A percentile compares a stretch with the other conserved stretches of the same genome.
phyloP scores from a whole-genome alignment of 257 asterid species.

The Prunella vulgaris region DNA sequence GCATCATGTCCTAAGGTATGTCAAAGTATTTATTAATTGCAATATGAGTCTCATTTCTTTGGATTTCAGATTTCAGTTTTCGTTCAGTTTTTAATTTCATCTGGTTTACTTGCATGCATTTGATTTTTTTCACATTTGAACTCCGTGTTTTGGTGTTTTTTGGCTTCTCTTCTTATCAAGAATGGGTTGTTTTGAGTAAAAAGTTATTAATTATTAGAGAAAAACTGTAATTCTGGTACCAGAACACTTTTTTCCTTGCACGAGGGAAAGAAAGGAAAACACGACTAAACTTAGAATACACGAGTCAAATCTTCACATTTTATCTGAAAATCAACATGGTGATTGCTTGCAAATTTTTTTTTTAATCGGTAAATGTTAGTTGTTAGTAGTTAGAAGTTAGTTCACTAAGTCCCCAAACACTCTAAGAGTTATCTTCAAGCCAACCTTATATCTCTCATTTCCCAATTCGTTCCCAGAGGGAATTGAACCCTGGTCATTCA shows the following conservation, averaged over 20 bases:
- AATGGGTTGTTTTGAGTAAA: slow-evolving; percentile 1
- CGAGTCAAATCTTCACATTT: background rate
- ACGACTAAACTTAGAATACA: background rate
- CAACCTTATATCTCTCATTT: no score
- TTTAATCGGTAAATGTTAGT: no score
- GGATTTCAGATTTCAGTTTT: background rate
- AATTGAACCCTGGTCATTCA: no score
- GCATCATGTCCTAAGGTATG: slow-evolving; percentile 36
- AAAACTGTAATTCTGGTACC: background rate
- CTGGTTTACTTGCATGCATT: background rate
- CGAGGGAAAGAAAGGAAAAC: background rate
- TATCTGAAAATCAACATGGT: background rate
- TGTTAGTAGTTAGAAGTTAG: no score
- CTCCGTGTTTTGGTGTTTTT: background rate
- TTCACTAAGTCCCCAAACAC: no score
- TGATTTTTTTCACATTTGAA: background rate
- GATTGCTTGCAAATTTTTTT: background rate
- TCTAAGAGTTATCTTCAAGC: no score
- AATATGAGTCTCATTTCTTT: background rate
- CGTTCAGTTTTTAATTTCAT: background rate
- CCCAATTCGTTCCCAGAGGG: no score
- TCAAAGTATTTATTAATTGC: background rate
- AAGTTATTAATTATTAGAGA: background rate
- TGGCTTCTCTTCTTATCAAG: background rate
- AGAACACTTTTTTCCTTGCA: background rate